Evolutionary conservation across 129 eudicot genomes (phyloP), one percentile per base, ranked within the genome.

Genomic region (Helichrysum umbraculigerum): DNA sequence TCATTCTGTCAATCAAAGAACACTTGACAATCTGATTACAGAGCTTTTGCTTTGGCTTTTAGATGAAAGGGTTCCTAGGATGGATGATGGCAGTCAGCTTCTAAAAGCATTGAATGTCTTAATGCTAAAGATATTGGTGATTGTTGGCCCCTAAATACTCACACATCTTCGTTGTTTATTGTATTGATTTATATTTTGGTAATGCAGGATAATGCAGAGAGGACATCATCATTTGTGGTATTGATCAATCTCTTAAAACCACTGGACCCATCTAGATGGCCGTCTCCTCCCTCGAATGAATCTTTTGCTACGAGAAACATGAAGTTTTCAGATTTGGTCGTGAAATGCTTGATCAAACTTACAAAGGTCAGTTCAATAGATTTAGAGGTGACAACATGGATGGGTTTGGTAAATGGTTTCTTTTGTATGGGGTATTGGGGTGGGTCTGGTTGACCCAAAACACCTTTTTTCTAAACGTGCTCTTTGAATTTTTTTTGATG

Each of bases 11-110:
- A 91, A 89, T 78, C 97, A 91, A 84, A 87, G 88, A 73, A 94
- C 99, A 41, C 94, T 94, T 60, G 87, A 91, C 76, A 83, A 80
- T 80, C 91, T 94, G 72, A 89, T 94, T 33, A 94, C 99, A 52
- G 97, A 94, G 83, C 97, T 94, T 72, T 87, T 94, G 87, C 93
- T 94, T 50, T 94, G 99, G 99, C 99, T 94, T 81, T 83, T 94
- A 87, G 99, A 94, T 80, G 99, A 94, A 77, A 85, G 99, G 87
- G 99, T 94, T 56, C 97, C 99, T 0, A 85, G 89, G 56, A 94
- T 94, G 97, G 97, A 94, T 73, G 99, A 94, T 62, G 99, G 99
- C 56, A 90, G 97, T 83, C 99, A 94, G 61, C 97, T 94, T 61
- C 73, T 94, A 74, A 94, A 92, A 86, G 99, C 99, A n/a, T 79